A percentile compares a stretch with the other conserved stretches of the same genome.
Evolutionary conservation across 2,329 filamentous ascomycete genomes (phyloP).

Genomic region (Scytalidium sp.): DNA sequence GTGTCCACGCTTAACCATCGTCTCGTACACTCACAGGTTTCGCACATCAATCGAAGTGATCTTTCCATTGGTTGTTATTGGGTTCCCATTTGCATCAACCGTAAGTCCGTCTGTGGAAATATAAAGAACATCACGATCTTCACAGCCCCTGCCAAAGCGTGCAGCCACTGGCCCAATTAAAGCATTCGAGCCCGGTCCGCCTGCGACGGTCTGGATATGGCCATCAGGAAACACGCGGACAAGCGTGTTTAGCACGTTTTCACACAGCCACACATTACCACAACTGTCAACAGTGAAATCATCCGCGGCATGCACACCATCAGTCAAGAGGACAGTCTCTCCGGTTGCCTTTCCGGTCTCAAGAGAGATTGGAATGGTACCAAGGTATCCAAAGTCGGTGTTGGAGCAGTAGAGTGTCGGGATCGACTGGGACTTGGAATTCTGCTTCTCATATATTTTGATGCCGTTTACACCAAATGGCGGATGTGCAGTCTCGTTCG

Average conservation of each 20-base stretch:
- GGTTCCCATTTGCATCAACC: neutral
- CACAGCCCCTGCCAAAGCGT: neutral
- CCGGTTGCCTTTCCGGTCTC: neutral
- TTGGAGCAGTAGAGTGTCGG: neutral
- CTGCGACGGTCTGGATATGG: neutral
- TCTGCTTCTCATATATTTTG: neutral
- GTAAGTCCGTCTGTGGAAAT: neutral
- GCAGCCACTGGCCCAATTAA: neutral
- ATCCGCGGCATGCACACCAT: neutral
- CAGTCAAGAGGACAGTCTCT: neutral
- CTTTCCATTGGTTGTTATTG: neutral
- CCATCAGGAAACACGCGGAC: neutral
- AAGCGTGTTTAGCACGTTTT: neutral
- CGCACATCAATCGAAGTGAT: neutral
- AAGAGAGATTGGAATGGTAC: neutral
- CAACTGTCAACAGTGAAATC: neutral
- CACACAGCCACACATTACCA: neutral
- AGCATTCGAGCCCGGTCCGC: neutral
- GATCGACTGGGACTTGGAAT: neutral
- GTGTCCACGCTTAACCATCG: too few species aligned
- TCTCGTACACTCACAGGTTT: too few species aligned
- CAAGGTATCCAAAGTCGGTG: neutral
- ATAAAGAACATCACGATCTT: neutral
- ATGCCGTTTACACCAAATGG: slow-evolving; percentile 1
- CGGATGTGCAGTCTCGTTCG: neutral